Base-by-base conservation (phyloP, 257 asterid species). In the Penstemon davidsonii region DNA sequence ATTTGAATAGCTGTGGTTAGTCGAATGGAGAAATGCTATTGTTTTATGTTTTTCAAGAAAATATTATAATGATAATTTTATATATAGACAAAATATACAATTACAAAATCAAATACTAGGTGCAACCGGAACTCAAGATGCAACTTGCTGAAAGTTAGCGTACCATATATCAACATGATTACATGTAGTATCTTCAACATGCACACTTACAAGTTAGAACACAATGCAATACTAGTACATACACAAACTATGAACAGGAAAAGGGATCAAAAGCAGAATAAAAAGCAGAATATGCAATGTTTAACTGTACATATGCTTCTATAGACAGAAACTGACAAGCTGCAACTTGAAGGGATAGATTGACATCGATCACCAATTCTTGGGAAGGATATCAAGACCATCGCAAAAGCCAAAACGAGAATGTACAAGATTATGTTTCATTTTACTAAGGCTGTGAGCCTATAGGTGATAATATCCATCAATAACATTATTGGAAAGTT, bases 381-480 rank as follows among this genome's bases (percentile, higher is more conserved):
- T 25, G 33, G 33, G 33, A 25, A 25, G 33, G 55, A 0, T 15
- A 9, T 12, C 54, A 49, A 49, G 54, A 15, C 41, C 19, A 33
- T 19, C 6, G 5, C 11, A 63, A 45, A 39, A 8, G 45, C 3
- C 39, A 38, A 15, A 36, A n/a, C 3, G 7, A 15, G 3, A 3
- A 49, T 8, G 15, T 49, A 49, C 54, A 49, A 56, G 41, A 66
- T 55, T 18, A 53, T 33, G 58, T 58, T 68, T 58, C 4, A 25
- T 55, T 15, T 25, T 55, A 5, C 4, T 6, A 19, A 5, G 33
- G 60, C 39, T 18, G 60, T 38, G 47, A 18, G 44, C 37, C 50
- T 5, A 18, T 5, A 36, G 11, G 59, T 8, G 39, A 51, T 40
- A 49, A 25, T 25, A 60, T 25, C 40, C 25, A 36, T 56, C 40